Conservation (phyloP, 2,329 filamentous ascomycete species). For the Penicillium capsulatum region DNA sequence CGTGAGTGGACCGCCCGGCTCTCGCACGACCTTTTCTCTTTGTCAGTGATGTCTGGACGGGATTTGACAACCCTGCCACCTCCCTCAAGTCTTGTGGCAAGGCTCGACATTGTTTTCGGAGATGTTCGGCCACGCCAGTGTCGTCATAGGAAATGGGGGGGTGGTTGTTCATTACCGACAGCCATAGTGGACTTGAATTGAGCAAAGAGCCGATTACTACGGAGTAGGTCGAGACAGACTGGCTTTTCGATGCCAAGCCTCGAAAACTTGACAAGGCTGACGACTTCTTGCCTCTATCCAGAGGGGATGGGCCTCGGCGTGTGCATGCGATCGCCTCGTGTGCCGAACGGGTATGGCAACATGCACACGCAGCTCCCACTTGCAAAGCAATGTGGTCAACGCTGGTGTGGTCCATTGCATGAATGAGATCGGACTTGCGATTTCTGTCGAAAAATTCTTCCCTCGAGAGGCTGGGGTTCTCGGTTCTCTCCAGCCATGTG, state of each 20-base stretch:
- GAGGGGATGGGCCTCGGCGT: not conserved
- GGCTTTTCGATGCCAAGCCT: too few relatives aligned
- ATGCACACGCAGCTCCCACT: conserved; percentile 1
- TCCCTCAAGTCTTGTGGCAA: conserved; percentile 1
- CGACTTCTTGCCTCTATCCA: not conserved
- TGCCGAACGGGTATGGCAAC: not conserved
- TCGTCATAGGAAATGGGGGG: not conserved
- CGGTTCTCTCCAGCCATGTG: not conserved
- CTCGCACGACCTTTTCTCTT: conserved; percentile 8
- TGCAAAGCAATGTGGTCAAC: conserved; percentile 6
- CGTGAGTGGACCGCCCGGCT: conserved; percentile 2
- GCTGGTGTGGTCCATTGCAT: conserved; percentile 3
- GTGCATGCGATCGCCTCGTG: not conserved
- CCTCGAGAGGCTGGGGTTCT: not conserved
- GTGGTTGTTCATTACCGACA: not conserved
- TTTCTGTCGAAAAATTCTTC: not conserved
- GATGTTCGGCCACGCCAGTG: not conserved
- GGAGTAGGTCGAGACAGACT: too few relatives aligned
- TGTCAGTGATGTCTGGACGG: not conserved
- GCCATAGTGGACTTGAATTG: too few relatives aligned
- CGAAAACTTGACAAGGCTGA: too few relatives aligned
- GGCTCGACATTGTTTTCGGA: not conserved
- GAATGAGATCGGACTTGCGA: conserved; percentile 5
- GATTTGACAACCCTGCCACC: not conserved
- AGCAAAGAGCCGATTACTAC: too few relatives aligned